phyloP scores from a whole-genome alignment of 208 protist genomes.

The Eutreptiella sp. region DNA sequence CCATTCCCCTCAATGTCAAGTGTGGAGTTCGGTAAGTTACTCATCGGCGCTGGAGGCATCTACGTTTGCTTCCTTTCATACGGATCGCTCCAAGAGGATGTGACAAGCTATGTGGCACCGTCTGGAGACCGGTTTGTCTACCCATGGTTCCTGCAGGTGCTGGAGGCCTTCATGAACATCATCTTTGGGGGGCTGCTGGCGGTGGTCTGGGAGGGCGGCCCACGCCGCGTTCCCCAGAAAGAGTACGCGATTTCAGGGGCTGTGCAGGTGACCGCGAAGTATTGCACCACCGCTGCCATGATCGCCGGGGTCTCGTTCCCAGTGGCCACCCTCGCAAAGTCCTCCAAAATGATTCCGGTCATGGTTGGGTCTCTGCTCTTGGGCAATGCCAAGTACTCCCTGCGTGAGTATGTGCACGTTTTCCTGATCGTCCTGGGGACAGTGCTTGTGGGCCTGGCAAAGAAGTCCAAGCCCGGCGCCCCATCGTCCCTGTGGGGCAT shows the following conservation, averaged over 20 bases:
- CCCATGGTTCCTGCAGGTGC: slow-evolving; percentile 11
- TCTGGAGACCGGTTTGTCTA: slow-evolving; percentile 2
- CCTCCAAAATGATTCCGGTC: slow-evolving; percentile 18
- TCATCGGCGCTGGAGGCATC: slow-evolving; percentile 20
- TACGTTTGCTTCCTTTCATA: slow-evolving; percentile 15
- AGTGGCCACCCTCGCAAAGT: slow-evolving; percentile 18
- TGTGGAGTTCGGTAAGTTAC: too few species aligned
- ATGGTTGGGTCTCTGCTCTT: slow-evolving; percentile 12
- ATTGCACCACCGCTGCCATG: slow-evolving; percentile 15
- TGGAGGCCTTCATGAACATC: slow-evolving; percentile 12
- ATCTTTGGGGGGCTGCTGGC: too few species aligned
- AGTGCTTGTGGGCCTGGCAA: background rate
- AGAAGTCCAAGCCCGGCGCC: background rate
- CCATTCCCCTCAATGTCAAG: too few species aligned
- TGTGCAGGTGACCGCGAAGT: slow-evolving; percentile 12
- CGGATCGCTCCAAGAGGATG: slow-evolving; percentile 19
- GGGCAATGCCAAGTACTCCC: slow-evolving; percentile 11
- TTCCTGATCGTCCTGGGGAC: slow-evolving; percentile 12
- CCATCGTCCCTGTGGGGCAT: background rate
- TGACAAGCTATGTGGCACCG: background rate
- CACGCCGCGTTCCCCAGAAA: background rate
- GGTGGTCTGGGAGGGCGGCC: too few species aligned
- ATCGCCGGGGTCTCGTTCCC: slow-evolving; percentile 16
- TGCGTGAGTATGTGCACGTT: slow-evolving; percentile 18
- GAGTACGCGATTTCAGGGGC: slow-evolving; percentile 3